Base-by-base conservation (phyloP, 2,329 filamentous ascomycete genomes). In the Coniella lustricola region DNA sequence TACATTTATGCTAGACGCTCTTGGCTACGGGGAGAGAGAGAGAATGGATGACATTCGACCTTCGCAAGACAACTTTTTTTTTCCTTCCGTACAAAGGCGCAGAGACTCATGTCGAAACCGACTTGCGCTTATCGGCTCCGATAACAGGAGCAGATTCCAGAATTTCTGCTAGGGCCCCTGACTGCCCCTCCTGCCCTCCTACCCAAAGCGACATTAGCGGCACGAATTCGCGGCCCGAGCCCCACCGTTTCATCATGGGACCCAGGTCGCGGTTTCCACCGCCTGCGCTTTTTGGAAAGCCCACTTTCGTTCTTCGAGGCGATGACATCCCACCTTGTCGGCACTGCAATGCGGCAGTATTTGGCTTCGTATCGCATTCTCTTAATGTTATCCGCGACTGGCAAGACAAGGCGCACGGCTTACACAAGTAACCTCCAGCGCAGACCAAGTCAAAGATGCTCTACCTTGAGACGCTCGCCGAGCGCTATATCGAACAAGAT, bases 121-220 rank as follows among this genome's bases (percentile, higher is more conserved):
- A 21, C 25, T 46, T 31, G 33, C 36, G 22, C 49, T 51, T 51
- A 51, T 51, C 49, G 25, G 22, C 18, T 18, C 41, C 46, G 49
- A 51, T 51, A 51, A 49, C 40, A 51, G 14, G 34, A 46, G 39
- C 45, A 48, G 45, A 41, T 32, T 39, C 32, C 31, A 48, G 44
- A 51, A 48, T 44, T 38, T 22, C 37, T 18, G 10, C 25, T 5
- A 10, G 32, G 14, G 20, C 35, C 17, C 37, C 36, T 36, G 22
- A 17, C n/a, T 47, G 36, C 51, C 51, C 51, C 51, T 53, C 51
- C 47, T 51, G 35, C 51, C 51, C 51, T 53, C 51, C 47, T 51
- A 38, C 51, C 20, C 2, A 2, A 47, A 32, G n/a, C 38, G 40
- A 20, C 7, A 12, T 22, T 50, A 52, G 45, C 42, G 21, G 9